These are phyloP conservation scores for Corniculantispora saksenae DNA, from an alignment of 2,329 filamentous ascomycete genomes.

Conservation along the genomic window DNA sequence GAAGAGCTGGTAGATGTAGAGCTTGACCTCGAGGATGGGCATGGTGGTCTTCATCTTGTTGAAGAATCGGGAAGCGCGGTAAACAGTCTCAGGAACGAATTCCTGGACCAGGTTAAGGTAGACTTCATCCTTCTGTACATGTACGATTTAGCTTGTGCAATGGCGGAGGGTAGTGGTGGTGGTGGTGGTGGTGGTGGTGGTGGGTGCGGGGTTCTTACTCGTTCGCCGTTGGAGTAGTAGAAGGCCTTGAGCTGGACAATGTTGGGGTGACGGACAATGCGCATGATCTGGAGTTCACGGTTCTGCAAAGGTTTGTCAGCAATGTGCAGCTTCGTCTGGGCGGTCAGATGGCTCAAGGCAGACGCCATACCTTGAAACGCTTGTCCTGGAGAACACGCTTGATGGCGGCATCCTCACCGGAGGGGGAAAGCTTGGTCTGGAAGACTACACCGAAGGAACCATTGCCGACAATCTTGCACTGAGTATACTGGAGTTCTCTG, in stretches of 20 bases:
- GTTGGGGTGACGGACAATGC: slow-evolving; percentile 97
- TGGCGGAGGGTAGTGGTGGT: neutral
- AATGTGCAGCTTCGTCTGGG: no score
- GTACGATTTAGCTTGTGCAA: slow-evolving; percentile 8
- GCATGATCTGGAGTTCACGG: slow-evolving; percentile 98
- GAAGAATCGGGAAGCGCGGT: slow-evolving; percentile 96
- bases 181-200: no score
- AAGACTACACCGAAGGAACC: slow-evolving; percentile 98
- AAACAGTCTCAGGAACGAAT: slow-evolving; percentile 97
- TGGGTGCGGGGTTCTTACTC: slow-evolving; percentile 60
- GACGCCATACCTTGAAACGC: slow-evolving; percentile 83
- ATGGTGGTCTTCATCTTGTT: slow-evolving; percentile 99
- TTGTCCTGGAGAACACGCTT: slow-evolving; percentile 99
- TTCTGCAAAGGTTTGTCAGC: slow-evolving; percentile 64
- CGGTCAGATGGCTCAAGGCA: slow-evolving; percentile 4
- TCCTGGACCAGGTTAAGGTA: slow-evolving; percentile 98
- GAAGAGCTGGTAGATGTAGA: slow-evolving; percentile 99
- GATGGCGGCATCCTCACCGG: slow-evolving; percentile 96
- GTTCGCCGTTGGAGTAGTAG: slow-evolving; percentile 98
- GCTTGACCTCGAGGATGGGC: slow-evolving; percentile 97
- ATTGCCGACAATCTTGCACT: slow-evolving; percentile 99
- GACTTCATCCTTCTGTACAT: slow-evolving; percentile 85
- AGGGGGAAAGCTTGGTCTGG: slow-evolving; percentile 97
- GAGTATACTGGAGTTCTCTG: slow-evolving; percentile 95
- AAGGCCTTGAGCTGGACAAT: slow-evolving; percentile 99